A percentile compares a stretch with the other conserved stretches of the same genome.
phyloP scores from a whole-genome alignment of 2,329 filamentous ascomycete species.

The Grosmannia serpens region DNA sequence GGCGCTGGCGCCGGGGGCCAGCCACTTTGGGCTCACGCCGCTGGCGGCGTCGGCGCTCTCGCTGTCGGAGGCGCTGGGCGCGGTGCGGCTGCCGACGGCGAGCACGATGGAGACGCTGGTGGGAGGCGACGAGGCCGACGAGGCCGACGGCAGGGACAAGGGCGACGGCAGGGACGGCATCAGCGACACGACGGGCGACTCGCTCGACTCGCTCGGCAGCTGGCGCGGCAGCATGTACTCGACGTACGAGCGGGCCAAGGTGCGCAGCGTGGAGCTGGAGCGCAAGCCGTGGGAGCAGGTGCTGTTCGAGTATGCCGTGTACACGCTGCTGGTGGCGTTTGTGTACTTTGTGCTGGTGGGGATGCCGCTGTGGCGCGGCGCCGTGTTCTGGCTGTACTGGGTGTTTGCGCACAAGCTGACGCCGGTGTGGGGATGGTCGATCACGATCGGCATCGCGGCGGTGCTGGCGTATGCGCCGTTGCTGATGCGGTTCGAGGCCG shows the following conservation, averaged over 20 bases:
- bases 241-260: constrained; percentile 6
- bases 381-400: constrained; percentile 3
- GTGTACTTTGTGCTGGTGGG: constrained; percentile 5
- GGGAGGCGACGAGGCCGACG: not conserved
- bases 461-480: not conserved
- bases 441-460: not conserved
- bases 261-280: not conserved
- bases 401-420: constrained; percentile 1
- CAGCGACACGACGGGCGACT: no score
- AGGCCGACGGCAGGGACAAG: not conserved
- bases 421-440: constrained; percentile 3
- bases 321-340: not conserved
- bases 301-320: constrained; percentile 3
- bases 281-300: constrained; percentile 1
- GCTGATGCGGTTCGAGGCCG: not conserved
- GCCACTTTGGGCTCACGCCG: not conserved
- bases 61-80: not conserved
- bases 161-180: no score
- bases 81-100: not conserved
- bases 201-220: not conserved
- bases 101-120: not conserved
- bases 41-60: not conserved
- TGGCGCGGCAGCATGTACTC: not conserved
- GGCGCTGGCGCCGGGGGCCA: not conserved
- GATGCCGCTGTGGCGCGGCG: constrained; percentile 4